Base-by-base conservation (phyloP, 2,329 filamentous ascomycete species). In the Hymenoscyphus linearis region DNA sequence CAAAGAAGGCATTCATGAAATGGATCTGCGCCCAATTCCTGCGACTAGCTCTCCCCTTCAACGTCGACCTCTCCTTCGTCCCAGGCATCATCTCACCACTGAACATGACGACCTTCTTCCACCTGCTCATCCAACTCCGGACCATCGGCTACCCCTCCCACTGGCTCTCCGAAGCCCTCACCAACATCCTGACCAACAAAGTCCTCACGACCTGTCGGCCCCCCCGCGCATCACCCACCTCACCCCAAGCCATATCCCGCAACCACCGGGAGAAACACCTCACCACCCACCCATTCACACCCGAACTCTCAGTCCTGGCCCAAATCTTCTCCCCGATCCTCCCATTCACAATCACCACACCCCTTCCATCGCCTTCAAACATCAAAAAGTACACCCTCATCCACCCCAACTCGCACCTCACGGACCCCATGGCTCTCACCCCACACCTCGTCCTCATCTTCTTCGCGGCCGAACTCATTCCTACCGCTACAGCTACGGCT, bases 1-100 rank as follows among this genome's bases (percentile, higher is more conserved):
- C 57, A 12, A 57, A 58, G 5, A 56, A 44, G 12, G 1, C 13
- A 10, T 64, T 64, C 52, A 58, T 44, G 26, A 64, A 55, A 55
- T 66, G 62, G 64, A 55, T 64, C 31, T 63, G 60, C 36, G 57
- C 36, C 22, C 52, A 65, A 2, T 66, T 66, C 36, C 64, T 65
- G 44, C 27, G 61, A 12, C 18, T 60, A 10, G 54, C 55, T 10
- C 47, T 63, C 14, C 65, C 62, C 9, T 62, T 58, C 37, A 57
- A 55, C 3, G 25, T 37, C 3, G 26, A 65, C 16, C 31, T 62
- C 16, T 16, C 2, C 26, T 3, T 25, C 3, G 2, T 13, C 12
- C 6, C 7, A 1, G 31, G 26, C 2, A 58, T 61, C 12, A 54
- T 65, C 12, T 60, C 60, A 1, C 61, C 60, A 1, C 44, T 64